phyloP scores from a whole-genome alignment of 495 filamentous ascomycete genomes.

The Penicillium pancosmium region DNA sequence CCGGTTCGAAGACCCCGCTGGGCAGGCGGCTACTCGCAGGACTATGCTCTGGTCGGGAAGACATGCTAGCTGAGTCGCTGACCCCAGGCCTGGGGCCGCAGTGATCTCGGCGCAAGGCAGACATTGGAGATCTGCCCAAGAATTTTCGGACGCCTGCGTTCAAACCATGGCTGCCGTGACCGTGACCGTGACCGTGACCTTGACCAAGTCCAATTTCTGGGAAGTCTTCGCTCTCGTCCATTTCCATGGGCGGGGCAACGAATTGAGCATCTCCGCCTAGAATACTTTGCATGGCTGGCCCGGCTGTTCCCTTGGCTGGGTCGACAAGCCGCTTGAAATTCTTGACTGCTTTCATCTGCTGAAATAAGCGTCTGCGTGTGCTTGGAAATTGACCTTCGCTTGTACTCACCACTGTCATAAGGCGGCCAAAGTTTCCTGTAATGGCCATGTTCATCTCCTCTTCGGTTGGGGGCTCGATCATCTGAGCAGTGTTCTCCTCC shows the following conservation, averaged over 20 bases:
- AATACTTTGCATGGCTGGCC: slow-evolving; percentile 55
- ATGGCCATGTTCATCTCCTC: slow-evolving; percentile 91
- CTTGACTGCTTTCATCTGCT: slow-evolving; percentile 88
- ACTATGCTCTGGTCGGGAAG: slow-evolving; percentile 21
- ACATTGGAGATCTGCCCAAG: slow-evolving; percentile 49
- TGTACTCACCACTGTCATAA: slow-evolving; percentile 77
- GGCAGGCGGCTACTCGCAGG: slow-evolving; percentile 21
- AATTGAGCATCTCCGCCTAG: slow-evolving; percentile 57
- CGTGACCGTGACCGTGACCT: slow-evolving; percentile 40
- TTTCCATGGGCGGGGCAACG: slow-evolving; percentile 60
- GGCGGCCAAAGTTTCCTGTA: slow-evolving; percentile 79
- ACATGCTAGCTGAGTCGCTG: slow-evolving; percentile 23
- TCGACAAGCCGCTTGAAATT: slow-evolving; percentile 73
- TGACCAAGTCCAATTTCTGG: slow-evolving; percentile 20
- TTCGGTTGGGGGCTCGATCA: slow-evolving; percentile 79
- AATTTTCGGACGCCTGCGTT: slow-evolving; percentile 54
- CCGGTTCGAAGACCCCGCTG: slow-evolving; percentile 23
- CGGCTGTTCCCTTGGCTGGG: slow-evolving; percentile 30
- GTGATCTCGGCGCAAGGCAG: slow-evolving; percentile 45
- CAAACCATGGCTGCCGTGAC: slow-evolving; percentile 46
- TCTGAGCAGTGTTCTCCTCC: slow-evolving; percentile 83
- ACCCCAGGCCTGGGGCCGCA: slow-evolving; percentile 25
- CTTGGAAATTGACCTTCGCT: background rate
- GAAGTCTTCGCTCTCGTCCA: slow-evolving; percentile 49
- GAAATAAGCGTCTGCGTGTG: slow-evolving; percentile 20